Evolutionary conservation across 345 rosid species (phyloP).

Genomic region (Melastoma malabathricum): DNA sequence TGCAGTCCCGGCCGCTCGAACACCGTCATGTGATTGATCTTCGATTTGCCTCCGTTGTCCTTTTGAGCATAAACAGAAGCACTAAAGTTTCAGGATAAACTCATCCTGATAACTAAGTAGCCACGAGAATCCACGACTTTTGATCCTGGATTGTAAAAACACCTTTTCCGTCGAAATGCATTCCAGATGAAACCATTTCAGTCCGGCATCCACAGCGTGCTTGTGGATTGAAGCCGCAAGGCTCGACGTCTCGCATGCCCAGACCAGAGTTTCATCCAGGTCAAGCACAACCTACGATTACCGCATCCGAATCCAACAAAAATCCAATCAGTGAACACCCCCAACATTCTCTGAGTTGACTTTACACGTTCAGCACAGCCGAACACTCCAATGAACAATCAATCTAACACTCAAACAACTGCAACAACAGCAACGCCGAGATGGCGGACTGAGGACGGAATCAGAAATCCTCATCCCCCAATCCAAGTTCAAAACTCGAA

Average conservation of each 20-base stretch:
- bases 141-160: conserved; percentile 5
- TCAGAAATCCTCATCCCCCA: neutral
- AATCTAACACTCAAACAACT: too few relatives aligned
- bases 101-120: conserved; percentile 3
- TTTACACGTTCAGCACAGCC: too few relatives aligned
- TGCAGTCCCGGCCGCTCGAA: conserved; percentile 88
- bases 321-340: neutral
- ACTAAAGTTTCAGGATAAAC: conserved; percentile 13
- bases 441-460: too few relatives aligned
- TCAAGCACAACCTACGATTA: conserved; percentile 81
- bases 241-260: conserved; percentile 84
- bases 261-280: conserved; percentile 90
- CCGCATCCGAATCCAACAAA: neutral
- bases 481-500: neutral
- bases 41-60: conserved; percentile 69
- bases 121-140: conserved; percentile 2
- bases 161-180: conserved; percentile 95
- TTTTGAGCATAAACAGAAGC: conserved; percentile 21
- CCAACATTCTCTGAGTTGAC: too few relatives aligned
- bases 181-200: conserved; percentile 85
- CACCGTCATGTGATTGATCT: conserved; percentile 72
- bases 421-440: too few relatives aligned
- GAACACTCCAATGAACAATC: too few relatives aligned
- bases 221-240: conserved; percentile 46
- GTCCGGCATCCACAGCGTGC: conserved; percentile 66